Conservation (phyloP, 1,139 yeast genomes). For the Hansenula sp. region DNA sequence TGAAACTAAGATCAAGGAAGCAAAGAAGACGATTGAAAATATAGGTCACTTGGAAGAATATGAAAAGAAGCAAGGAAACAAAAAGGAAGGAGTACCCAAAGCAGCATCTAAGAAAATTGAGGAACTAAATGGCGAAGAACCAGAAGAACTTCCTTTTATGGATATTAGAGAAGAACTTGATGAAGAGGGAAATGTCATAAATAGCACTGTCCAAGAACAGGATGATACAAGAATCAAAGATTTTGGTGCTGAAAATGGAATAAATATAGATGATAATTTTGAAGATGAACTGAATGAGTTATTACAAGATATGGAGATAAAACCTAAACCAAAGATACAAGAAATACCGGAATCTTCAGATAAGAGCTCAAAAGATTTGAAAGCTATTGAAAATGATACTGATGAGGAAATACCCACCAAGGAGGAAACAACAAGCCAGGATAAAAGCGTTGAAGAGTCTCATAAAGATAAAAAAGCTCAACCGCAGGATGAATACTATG, state of each 20-base stretch:
- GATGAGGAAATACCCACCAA: neutral
- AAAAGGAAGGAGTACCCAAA: constrained; percentile 1
- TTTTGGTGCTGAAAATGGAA: constrained; percentile 3
- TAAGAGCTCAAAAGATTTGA: too few species aligned
- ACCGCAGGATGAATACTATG: constrained; percentile 1
- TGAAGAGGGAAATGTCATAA: constrained; percentile 65
- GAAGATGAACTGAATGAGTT: constrained; percentile 16
- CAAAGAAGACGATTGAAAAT: constrained; percentile 34
- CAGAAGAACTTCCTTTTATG: constrained; percentile 54
- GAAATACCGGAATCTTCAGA: constrained; percentile 3
- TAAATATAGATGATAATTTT: constrained; percentile 6
- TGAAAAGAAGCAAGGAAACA: constrained; percentile 10
- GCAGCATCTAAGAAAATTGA: neutral
- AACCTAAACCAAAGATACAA: constrained; percentile 6
- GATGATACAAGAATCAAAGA: constrained; percentile 11
- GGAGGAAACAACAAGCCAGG: neutral
- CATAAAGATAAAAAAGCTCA: neutral
- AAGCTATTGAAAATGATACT: neutral
- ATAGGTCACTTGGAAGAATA: constrained; percentile 28
- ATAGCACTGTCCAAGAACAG: constrained; percentile 33
- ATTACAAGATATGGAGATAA: constrained; percentile 19
- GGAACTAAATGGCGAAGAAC: constrained; percentile 6
- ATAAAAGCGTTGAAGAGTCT: neutral
- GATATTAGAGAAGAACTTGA: constrained; percentile 85
- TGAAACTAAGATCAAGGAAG: constrained; percentile 39